Base-by-base conservation (phyloP, 169 alveolate genomes). In the Eimeria acervulina region DNA sequence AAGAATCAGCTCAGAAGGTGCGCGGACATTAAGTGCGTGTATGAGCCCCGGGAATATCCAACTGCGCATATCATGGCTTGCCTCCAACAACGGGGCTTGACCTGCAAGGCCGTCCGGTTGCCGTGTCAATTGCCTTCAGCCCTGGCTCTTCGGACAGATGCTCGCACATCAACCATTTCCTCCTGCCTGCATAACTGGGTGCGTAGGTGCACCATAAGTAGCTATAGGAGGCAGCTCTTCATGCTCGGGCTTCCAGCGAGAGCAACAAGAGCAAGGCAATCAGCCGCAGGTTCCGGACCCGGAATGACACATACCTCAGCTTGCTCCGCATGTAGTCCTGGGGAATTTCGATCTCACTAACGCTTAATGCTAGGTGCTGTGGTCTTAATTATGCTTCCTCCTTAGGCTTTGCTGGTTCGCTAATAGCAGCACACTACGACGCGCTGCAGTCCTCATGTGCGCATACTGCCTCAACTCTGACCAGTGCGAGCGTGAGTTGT, bases 101-200 rank as follows among this genome's bases (percentile, higher is more conserved):
- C 42, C 19, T 26, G 91, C 19, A 0, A 51, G 44, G 28, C 52
- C 23, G 44, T 28, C 52, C n/a, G 10, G 19, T 33, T 83, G 68
- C 42, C 31, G 4, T 72, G 83, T 36, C 51, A 15, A 52, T 10
- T 87, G 63, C 81, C 8, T 33, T 33, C 93, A 87, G 93, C 93
- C 93, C 19, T 87, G 93, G 93, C 93, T 87, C 26, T 87, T 61
- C n/a, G 93, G 93, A 52, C 93, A 61, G 81, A 55, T 87, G 93
- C 78, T 59, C 83, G 33, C 52, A 15, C 81, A 44, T 28, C 81
- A 87, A 42, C 81, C 83, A 36, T 40, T 87, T 38, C 81, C 93
- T 61, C 78, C 81, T 2, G 52, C 93, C 59, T 87, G 93, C 66
- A 61, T 17, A 33, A 28, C 47, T 28, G 93, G 93, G 93, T 87